Base-by-base conservation (phyloP, 345 rosid genomes). In the Linum usitatissimum region DNA sequence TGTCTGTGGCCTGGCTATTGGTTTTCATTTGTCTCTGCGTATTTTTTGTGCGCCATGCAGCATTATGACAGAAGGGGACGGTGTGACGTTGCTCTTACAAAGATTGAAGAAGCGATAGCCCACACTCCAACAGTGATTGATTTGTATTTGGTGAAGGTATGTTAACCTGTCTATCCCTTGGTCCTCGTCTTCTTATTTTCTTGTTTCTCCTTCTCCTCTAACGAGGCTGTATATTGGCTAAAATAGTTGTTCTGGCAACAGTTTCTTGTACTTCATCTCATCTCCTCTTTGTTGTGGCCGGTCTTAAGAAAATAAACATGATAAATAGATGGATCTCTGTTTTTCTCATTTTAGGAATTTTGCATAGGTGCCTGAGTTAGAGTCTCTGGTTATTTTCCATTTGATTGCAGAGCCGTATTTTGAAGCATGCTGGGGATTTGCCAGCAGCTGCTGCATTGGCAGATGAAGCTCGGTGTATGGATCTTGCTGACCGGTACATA, bases 401-500 rank as follows among this genome's bases (percentile, higher is more conserved):
- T 53, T 71, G 51, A 70, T 68, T 64, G 53, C 91, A 94, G 97
- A 85, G 99, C 76, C 88, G 93, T 71, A 90, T 94, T 71, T 57
- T 90, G 89, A 94, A 94, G 86, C 99, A 90, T 77, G 97, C 89
- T 49, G 99, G 97, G 68, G 99, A 94, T 77, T 72, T 84, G 76
- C 71, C 78, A 53, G 93, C 93, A 30, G 96, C 97, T 42, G 91
- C 97, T 42, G 82, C 93, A 61, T 85, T 94, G 77, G 97, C 97
- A 9, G 99, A 94, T 83, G 99, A 94, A 85, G 97, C 99, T 73
- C 78, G 99, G 75, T 83, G 96, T 73, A 94, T 94, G 99, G 99
- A 94, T 81, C 83, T 94, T 68, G 96, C 97, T 9, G 99, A 94
- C 67, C 86, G 97, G 42, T 94, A 88, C 62, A 74, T 90, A 60